phyloP scores from a whole-genome alignment of 805 yeast species.

The Isabelozyma pseudorhagii region DNA sequence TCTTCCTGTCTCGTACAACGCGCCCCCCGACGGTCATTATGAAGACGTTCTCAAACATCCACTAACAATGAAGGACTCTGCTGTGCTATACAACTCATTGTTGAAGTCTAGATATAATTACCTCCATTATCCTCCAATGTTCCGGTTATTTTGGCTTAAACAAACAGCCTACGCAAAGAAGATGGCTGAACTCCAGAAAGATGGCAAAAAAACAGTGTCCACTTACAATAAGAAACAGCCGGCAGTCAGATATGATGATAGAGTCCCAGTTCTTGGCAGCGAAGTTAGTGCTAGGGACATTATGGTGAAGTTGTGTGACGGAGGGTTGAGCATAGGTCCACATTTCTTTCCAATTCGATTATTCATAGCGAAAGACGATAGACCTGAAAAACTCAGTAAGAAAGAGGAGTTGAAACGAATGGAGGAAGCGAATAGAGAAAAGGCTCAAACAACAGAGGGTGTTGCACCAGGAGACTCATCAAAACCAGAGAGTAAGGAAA shows the following conservation, averaged over 20 bases:
- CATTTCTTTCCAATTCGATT: slow-evolving; percentile 75
- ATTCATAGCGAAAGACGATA: slow-evolving; percentile 83
- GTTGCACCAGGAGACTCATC: slow-evolving; percentile 12
- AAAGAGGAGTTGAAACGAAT: slow-evolving; percentile 11
- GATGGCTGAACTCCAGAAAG: slow-evolving; percentile 34
- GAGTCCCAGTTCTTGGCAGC: slow-evolving; percentile 33
- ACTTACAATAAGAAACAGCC: neutral
- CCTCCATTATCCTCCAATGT: slow-evolving; percentile 64
- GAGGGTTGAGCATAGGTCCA: slow-evolving; percentile 72
- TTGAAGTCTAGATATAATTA: slow-evolving; percentile 63
- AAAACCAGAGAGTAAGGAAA: slow-evolving; percentile 6
- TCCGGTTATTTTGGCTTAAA: slow-evolving; percentile 77
- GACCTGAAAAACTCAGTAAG: slow-evolving; percentile 47
- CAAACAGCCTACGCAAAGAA: slow-evolving; percentile 55
- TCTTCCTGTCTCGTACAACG: slow-evolving; percentile 62
- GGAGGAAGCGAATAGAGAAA: slow-evolving; percentile 5
- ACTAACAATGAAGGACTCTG: slow-evolving; percentile 67
- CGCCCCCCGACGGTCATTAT: slow-evolving; percentile 58
- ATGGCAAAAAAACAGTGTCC: slow-evolving; percentile 4
- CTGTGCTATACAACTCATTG: slow-evolving; percentile 67
- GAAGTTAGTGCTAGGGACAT: slow-evolving; percentile 67
- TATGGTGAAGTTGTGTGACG: slow-evolving; percentile 85
- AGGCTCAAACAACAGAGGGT: slow-evolving; percentile 8
- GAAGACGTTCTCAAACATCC: slow-evolving; percentile 58
- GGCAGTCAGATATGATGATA: slow-evolving; percentile 16